Percentiles rank a stretch among this genome's conserved stretches.
phyloP scores from a whole-genome alignment of 306 rosid species.

The Vicia villosa region DNA sequence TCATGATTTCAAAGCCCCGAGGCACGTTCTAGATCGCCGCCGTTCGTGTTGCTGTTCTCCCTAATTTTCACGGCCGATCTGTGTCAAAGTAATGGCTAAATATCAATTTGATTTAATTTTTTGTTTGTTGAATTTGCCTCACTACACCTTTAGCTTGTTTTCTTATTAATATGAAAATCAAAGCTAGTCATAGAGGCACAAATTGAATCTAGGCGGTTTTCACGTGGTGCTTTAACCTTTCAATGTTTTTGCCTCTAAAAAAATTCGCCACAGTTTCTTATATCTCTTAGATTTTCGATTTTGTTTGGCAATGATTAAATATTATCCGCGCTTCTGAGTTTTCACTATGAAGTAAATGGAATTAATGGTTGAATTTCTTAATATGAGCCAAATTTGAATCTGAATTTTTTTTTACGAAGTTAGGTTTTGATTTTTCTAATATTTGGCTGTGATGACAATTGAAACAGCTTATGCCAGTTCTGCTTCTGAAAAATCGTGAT shows the following conservation, averaged over 20 bases:
- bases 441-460: slow-evolving; percentile 55
- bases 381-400: slow-evolving; percentile 55
- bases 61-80: slow-evolving; percentile 30
- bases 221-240: slow-evolving; percentile 69
- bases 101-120: not conserved
- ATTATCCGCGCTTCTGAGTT: slow-evolving; percentile 72
- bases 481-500: slow-evolving; percentile 85
- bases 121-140: slow-evolving; percentile 50
- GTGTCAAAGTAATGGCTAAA: slow-evolving; percentile 45
- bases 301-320: slow-evolving; percentile 51
- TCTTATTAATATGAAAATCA: slow-evolving; percentile 37
- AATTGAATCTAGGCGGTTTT: slow-evolving; percentile 48
- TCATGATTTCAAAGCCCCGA: slow-evolving; percentile 39
- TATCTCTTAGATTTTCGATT: too few species aligned
- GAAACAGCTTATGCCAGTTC: slow-evolving; percentile 93
- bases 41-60: slow-evolving; percentile 51
- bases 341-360: slow-evolving; percentile 57
- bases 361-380: slow-evolving; percentile 82
- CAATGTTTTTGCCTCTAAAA: slow-evolving; percentile 83
- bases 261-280: slow-evolving; percentile 40
- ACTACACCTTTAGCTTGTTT: slow-evolving; percentile 89
- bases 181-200: slow-evolving; percentile 79
- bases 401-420: too few species aligned
- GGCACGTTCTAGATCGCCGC: slow-evolving; percentile 37
- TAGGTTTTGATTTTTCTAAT: too few species aligned